Evolutionary conservation across 257 asterid species (phyloP), one percentile per base, ranked within the genome.

Genomic region (Gentiana dahurica): DNA sequence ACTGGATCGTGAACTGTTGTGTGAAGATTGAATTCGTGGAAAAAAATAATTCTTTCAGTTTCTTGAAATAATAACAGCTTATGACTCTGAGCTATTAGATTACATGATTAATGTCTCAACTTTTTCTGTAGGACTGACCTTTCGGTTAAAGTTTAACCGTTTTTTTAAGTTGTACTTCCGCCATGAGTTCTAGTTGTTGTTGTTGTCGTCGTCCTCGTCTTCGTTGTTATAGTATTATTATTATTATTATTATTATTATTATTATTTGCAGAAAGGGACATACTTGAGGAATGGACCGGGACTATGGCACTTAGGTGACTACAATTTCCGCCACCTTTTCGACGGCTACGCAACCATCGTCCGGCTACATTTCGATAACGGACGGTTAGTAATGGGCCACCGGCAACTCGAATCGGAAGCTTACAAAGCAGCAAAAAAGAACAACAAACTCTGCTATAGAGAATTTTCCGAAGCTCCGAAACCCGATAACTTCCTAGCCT

Each of bases 271-370:
- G 99, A 81, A 77, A 13, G 99, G 99, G 32, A 92, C 97, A 24
- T 88, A 92, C 76, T 76, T 92, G 2, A 77, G 99, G 59, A 92
- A 92, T 52, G 99, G 99, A 0, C 99, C 99, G 32, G 99, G 99
- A 0, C 72, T 79, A 51, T 92, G 99, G 99, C 82, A 92, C 73
- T 51, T 92, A 13, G 99, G 89, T 1, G 85, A 86, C 71, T 82
- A 92, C 80, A 58, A 72, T 71, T 83, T 92, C 79, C 95, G 94
- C 52, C 99, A 92, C 79, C 82, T 92, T 55, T 92, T 92, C 63
- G 99, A 92, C 63, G 99, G 99, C 71, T 92, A 92, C 65, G 95
- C 97, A 60, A 92, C 99, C 55, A 55, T 92, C 6, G 97, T 92
- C 75, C 78, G 97, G 46, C 95, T 92, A 71, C 71, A 69, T 61